A percentile compares a stretch with the other conserved stretches of the same genome.
Conservation (phyloP, 345 rosid genomes). For the Syzygium jambos region DNA sequence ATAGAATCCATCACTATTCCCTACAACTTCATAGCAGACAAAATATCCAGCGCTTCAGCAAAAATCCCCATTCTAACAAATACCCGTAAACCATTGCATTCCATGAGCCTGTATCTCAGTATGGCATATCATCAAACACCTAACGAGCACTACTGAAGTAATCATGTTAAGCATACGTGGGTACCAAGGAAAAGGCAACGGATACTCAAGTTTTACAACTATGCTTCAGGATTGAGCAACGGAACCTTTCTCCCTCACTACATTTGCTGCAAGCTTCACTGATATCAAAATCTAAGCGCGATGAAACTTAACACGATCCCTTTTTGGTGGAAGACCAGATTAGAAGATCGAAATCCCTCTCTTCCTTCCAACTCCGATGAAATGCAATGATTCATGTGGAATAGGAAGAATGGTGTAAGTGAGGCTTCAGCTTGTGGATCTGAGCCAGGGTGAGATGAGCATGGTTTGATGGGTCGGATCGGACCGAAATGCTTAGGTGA, state of each 20-base stretch:
- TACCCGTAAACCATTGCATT: no score
- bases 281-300: no score
- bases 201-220: neutral
- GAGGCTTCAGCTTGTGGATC: neutral
- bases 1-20: no score
- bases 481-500: neutral
- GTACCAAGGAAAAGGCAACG: rapidly evolving
- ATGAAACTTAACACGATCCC: no score
- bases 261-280: neutral
- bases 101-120: neutral
- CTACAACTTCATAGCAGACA: no score
- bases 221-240: neutral
- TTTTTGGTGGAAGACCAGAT: neutral
- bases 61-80: no score
- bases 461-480: neutral
- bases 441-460: neutral
- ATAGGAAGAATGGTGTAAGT: neutral
- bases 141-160: no score
- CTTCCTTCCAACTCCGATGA: neutral
- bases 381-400: neutral
- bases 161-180: neutral
- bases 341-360: neutral
- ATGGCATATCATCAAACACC: no score
- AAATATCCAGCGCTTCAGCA: no score
- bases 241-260: neutral